Conservation (phyloP, 2,329 filamentous ascomycete genomes). For the Pezicula rhizophila region DNA sequence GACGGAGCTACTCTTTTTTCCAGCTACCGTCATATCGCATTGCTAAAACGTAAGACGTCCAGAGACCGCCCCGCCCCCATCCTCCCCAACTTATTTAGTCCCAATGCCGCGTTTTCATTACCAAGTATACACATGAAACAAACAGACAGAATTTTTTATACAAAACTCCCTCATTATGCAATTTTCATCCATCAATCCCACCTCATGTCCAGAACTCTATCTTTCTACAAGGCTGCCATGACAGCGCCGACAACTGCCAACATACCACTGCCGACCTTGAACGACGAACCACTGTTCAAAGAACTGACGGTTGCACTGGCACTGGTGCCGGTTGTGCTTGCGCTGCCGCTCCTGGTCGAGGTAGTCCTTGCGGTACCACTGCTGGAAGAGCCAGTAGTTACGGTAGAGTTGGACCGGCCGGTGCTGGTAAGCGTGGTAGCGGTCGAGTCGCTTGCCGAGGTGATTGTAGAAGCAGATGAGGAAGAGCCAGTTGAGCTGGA, state of each 20-base stretch:
- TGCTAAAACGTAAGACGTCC: too few species aligned
- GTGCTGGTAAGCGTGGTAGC: neutral
- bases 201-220: too few species aligned
- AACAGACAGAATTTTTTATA: too few species aligned
- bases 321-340: neutral
- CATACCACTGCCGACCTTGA: slow-evolving; percentile 4
- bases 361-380: neutral
- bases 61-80: too few species aligned
- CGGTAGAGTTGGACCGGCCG: neutral
- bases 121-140: too few species aligned
- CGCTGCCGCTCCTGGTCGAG: neutral
- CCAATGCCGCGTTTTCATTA: too few species aligned
- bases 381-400: neutral
- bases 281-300: neutral
- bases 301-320: neutral
- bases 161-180: too few species aligned
- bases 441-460: neutral
- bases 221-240: slow-evolving; percentile 1
- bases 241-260: slow-evolving; percentile 2
- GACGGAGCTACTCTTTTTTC: too few species aligned
- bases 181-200: too few species aligned
- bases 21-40: too few species aligned
- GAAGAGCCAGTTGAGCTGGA: neutral
- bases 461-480: neutral
- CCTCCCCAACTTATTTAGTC: too few species aligned